Percentiles rank a stretch among this genome's conserved stretches.
phyloP scores from a whole-genome alignment of 129 eudicot genomes.

The Daucus carota region DNA sequence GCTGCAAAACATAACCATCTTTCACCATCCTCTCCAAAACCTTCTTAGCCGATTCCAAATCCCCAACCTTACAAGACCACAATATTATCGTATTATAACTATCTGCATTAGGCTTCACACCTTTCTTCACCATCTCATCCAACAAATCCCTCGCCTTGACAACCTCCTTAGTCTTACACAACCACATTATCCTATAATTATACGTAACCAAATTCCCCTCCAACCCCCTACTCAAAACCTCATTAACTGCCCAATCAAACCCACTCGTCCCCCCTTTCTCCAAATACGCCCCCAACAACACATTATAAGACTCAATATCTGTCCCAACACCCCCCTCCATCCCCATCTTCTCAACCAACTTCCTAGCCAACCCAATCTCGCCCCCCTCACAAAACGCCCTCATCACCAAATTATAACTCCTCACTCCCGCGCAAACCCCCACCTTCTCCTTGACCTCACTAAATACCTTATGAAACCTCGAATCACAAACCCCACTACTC shows the following conservation, averaged over 20 bases:
- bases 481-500: conserved; percentile 25
- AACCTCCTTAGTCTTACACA: conserved; percentile 36
- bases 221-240: conserved; percentile 27
- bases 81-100: conserved; percentile 31
- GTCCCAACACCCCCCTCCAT: conserved; percentile 21
- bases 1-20: conserved; percentile 28
- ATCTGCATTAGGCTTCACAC: conserved; percentile 33
- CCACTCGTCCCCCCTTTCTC: conserved; percentile 24
- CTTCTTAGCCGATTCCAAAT: conserved; percentile 36
- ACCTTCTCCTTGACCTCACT: conserved; percentile 12
- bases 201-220: conserved; percentile 33
- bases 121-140: conserved; percentile 42
- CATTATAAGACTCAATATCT: conserved; percentile 33
- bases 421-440: conserved; percentile 31
- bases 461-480: conserved; percentile 23
- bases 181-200: conserved; percentile 37
- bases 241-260: conserved; percentile 35
- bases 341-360: conserved; percentile 31
- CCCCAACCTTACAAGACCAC: conserved; percentile 47
- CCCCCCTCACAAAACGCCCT: conserved; percentile 28
- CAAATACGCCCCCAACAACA: conserved; percentile 34
- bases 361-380: conserved; percentile 26
- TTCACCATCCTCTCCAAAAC: conserved; percentile 40
- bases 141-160: conserved; percentile 35
- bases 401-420: conserved; percentile 27